A percentile compares a stretch with the other conserved stretches of the same genome.
phyloP scores from a whole-genome alignment of 2,329 filamentous ascomycete species.

The Lachnellula arida region DNA sequence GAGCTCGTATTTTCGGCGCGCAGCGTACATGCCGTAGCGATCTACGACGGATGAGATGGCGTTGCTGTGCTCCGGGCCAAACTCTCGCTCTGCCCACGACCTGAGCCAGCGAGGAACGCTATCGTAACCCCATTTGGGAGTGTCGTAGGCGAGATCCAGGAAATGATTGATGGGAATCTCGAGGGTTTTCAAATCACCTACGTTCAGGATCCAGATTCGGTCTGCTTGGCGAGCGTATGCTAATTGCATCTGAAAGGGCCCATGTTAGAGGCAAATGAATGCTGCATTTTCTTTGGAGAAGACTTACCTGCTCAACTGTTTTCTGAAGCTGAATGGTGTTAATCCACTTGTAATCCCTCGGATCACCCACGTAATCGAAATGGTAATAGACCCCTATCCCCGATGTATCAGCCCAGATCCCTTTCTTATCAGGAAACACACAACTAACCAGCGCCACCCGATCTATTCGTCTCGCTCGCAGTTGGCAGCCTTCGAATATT shows the following conservation, averaged over 20 bases:
- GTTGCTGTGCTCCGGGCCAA: slow-evolving; percentile 43
- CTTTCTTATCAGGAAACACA: not conserved
- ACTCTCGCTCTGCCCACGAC: slow-evolving; percentile 54
- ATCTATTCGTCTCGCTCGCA: slow-evolving; percentile 52
- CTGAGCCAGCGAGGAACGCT: slow-evolving; percentile 52
- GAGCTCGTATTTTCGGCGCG: slow-evolving; percentile 58
- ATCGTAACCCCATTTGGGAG: slow-evolving; percentile 50
- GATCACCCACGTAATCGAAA: slow-evolving; percentile 48
- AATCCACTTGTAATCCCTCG: slow-evolving; percentile 53
- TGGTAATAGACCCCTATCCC: slow-evolving; percentile 52
- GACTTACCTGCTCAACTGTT: slow-evolving; percentile 52
- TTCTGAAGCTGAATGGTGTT: slow-evolving; percentile 63
- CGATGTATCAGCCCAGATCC: not conserved
- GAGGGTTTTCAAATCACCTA: slow-evolving; percentile 57
- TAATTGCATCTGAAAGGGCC: slow-evolving; percentile 49
- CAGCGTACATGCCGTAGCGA: slow-evolving; percentile 52
- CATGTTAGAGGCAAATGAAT: not conserved
- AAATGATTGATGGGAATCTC: slow-evolving; percentile 54
- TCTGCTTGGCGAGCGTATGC: slow-evolving; percentile 51
- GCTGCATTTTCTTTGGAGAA: no score
- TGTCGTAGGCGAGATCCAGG: slow-evolving; percentile 61
- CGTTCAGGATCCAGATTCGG: slow-evolving; percentile 58
- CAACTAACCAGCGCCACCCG: slow-evolving; percentile 54
- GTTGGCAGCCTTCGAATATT: slow-evolving; percentile 59
- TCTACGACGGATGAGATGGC: slow-evolving; percentile 48